A percentile compares a stretch with the other conserved stretches of the same genome.
phyloP scores from a whole-genome alignment of 2,329 filamentous ascomycete genomes.

The Laburnicola sp. region DNA sequence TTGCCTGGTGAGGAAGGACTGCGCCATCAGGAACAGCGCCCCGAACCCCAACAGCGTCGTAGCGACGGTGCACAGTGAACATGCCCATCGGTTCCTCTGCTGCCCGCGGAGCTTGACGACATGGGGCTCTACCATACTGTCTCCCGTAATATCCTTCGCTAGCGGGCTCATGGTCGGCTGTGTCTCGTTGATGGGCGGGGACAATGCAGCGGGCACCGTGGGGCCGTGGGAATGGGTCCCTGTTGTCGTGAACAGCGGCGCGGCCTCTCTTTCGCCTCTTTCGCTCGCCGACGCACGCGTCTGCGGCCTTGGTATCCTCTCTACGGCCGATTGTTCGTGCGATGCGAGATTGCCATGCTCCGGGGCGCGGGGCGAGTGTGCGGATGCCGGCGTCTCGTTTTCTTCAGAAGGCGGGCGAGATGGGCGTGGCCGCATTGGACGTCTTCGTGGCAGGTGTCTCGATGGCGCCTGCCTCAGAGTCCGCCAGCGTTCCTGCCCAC shows the following conservation, averaged over 20 bases:
- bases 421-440: constrained; percentile 48
- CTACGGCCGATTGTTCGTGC: constrained; percentile 10
- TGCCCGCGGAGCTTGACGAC: constrained; percentile 48
- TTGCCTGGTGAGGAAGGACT: constrained; percentile 77
- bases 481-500: no score
- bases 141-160: constrained; percentile 35
- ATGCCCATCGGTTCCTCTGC: constrained; percentile 63
- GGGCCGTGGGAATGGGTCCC: constrained; percentile 16
- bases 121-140: constrained; percentile 33
- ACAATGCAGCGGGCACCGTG: constrained; percentile 13
- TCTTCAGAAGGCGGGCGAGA: constrained; percentile 42
- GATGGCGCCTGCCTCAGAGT: no score
- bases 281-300: constrained; percentile 13
- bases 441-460: no score
- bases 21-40: constrained; percentile 67
- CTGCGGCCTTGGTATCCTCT: not conserved
- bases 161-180: constrained; percentile 19
- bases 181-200: constrained; percentile 24
- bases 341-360: constrained; percentile 24
- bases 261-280: constrained; percentile 17
- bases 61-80: constrained; percentile 59
- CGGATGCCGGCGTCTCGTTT: no score
- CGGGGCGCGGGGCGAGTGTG: constrained; percentile 7
- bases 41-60: constrained; percentile 59
- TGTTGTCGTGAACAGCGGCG: no score